Evolutionary conservation across 257 asterid genomes (phyloP).

Genomic region (Plantago ovata): DNA sequence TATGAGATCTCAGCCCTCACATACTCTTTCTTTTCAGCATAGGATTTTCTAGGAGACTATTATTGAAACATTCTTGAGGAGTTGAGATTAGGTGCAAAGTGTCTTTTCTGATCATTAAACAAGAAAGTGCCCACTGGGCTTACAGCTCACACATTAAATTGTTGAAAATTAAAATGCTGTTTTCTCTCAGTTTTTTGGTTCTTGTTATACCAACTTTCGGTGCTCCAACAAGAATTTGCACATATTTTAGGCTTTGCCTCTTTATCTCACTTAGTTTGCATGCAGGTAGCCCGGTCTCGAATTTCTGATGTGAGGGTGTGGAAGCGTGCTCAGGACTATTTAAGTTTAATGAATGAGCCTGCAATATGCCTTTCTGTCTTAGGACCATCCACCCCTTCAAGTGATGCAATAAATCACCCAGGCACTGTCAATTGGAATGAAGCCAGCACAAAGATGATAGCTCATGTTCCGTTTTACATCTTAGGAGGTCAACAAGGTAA

Average conservation of each 20-base stretch:
- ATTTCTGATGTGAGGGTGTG: conserved; percentile 76
- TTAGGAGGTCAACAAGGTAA: conserved; percentile 83
- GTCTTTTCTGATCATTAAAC: no score
- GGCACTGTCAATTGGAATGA: conserved; percentile 82
- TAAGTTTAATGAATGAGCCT: conserved; percentile 88
- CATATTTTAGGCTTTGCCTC: conserved; percentile 4
- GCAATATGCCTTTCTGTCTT: conserved; percentile 77
- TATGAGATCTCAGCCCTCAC: no score
- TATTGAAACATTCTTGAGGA: no score
- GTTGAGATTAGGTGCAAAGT: no score
- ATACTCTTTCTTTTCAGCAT: no score
- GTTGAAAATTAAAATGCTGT: no score
- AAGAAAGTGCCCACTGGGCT: no score
- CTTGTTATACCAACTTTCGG: no score
- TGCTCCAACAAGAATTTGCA: no score
- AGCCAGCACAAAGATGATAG: conserved; percentile 63
- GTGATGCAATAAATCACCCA: conserved; percentile 46
- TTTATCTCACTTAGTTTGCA: background rate
- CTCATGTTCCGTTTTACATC: conserved; percentile 78
- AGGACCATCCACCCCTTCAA: conserved; percentile 63
- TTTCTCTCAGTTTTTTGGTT: no score
- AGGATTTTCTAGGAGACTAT: no score
- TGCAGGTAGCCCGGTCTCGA: conserved; percentile 86
- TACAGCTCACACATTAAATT: no score
- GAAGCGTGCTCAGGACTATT: conserved; percentile 80